phyloP scores from a whole-genome alignment of 1,284 basidiomycete species.

The Marasmius tenuissimus region DNA sequence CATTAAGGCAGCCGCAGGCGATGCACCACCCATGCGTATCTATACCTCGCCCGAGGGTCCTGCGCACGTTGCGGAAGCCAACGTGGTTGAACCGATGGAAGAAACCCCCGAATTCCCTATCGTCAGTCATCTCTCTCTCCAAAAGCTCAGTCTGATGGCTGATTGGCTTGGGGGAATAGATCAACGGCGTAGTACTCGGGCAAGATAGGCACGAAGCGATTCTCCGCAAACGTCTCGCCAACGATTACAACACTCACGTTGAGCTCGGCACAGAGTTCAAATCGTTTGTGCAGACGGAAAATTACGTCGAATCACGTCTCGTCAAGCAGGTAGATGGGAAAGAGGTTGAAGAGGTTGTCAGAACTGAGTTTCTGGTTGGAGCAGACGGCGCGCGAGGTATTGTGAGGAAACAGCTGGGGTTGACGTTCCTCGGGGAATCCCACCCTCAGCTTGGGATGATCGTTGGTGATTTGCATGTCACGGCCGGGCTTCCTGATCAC shows the following conservation, averaged over 20 bases:
- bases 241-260: conserved; percentile 28
- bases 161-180: conserved; percentile 23
- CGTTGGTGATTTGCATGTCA: conserved; percentile 26
- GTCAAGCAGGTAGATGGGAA: neutral
- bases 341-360: conserved; percentile 21
- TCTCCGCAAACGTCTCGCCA: conserved; percentile 30
- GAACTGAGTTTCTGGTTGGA: conserved; percentile 38
- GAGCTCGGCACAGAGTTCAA: conserved; percentile 38
- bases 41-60: neutral
- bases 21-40: neutral
- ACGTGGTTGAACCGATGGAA: neutral
- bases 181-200: conserved; percentile 28
- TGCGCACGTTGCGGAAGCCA: neutral
- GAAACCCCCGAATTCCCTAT: neutral
- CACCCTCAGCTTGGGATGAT: conserved; percentile 16
- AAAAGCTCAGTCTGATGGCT: conserved; percentile 10
- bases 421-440: conserved; percentile 32
- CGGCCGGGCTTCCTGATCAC: conserved; percentile 26
- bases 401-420: conserved; percentile 29
- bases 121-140: neutral
- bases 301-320: conserved; percentile 29
- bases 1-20: conserved; percentile 8
- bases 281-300: conserved; percentile 32
- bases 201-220: conserved; percentile 38
- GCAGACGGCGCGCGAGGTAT: conserved; percentile 39